Conservation (phyloP, 352 stramenopile genomes). For the Nothophytophthora sp. region DNA sequence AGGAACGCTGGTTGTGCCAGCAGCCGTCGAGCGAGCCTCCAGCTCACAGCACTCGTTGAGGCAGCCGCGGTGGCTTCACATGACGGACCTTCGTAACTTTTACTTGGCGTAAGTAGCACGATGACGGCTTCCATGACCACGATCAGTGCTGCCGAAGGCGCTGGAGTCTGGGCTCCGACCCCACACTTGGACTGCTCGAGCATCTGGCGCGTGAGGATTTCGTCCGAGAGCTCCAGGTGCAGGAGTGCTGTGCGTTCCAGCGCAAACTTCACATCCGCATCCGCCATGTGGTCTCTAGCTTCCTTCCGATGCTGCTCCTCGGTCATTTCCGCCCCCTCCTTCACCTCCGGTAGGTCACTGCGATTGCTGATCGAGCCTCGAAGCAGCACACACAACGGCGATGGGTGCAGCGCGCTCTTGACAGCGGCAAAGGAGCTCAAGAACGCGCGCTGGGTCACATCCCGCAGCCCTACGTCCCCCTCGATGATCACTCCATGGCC, state of each 20-base stretch:
- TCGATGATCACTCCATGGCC: slow-evolving; percentile 76
- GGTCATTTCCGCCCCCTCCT: slow-evolving; percentile 10
- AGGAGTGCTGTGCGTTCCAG: slow-evolving; percentile 42
- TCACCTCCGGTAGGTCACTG: slow-evolving; percentile 19
- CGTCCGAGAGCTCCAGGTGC: slow-evolving; percentile 18
- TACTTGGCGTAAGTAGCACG: slow-evolving; percentile 70
- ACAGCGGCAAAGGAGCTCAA: slow-evolving; percentile 59
- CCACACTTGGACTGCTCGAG: slow-evolving; percentile 6
- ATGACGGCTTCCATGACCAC: slow-evolving; percentile 83
- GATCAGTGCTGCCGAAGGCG: slow-evolving; percentile 35
- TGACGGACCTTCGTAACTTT: slow-evolving; percentile 61
- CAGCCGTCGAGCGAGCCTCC: slow-evolving; percentile 60
- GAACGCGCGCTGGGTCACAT: slow-evolving; percentile 59
- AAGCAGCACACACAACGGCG: slow-evolving; percentile 67
- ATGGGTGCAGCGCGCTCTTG: slow-evolving; percentile 64
- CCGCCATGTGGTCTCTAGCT: slow-evolving; percentile 26
- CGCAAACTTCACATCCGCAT: slow-evolving; percentile 46
- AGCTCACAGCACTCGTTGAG: slow-evolving; percentile 60
- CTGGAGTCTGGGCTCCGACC: not conserved
- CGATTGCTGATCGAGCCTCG: slow-evolving; percentile 53
- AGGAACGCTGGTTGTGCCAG: slow-evolving; percentile 52
- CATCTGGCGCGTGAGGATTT: slow-evolving; percentile 17
- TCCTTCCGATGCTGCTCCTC: slow-evolving; percentile 19
- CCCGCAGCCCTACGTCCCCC: slow-evolving; percentile 71
- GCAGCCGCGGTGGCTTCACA: slow-evolving; percentile 8